phyloP scores from a whole-genome alignment of 441 rosid genomes.

The Populus hybrid region DNA sequence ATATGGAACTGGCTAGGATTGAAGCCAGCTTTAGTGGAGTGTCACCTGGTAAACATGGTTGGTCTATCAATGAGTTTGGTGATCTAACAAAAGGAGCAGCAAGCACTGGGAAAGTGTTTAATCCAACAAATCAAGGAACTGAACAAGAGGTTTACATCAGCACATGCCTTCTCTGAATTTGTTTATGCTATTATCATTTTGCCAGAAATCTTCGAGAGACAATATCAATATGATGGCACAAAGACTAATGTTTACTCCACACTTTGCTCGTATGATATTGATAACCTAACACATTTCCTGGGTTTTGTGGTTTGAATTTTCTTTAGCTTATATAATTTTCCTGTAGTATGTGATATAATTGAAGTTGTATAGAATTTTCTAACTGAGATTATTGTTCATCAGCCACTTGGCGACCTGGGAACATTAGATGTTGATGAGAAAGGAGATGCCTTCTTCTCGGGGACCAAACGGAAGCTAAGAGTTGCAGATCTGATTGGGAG shows the following conservation, averaged over 20 bases:
- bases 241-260: neutral
- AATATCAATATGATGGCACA: neutral
- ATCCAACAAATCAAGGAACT: slow-evolving; percentile 40
- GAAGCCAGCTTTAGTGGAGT: slow-evolving; percentile 81
- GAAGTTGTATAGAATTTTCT: neutral
- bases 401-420: slow-evolving; percentile 96
- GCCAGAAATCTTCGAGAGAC: neutral
- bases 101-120: slow-evolving; percentile 74
- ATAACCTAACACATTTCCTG: neutral
- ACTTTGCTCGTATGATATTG: neutral
- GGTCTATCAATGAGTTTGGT: slow-evolving; percentile 87
- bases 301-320: neutral
- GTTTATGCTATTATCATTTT: neutral
- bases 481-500: slow-evolving; percentile 81
- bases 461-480: slow-evolving; percentile 60
- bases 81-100: slow-evolving; percentile 89
- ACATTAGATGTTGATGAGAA: slow-evolving; percentile 61
- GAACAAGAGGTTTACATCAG: slow-evolving; percentile 45
- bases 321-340: neutral
- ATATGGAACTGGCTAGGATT: slow-evolving; percentile 77
- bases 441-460: slow-evolving; percentile 65
- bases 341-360: neutral
- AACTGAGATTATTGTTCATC: slow-evolving; percentile 11
- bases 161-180: neutral
- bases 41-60: slow-evolving; percentile 72